Percentiles rank a stretch among this genome's conserved stretches.
These are phyloP conservation scores for Phytophthora sp. DNA, from an alignment of 352 stramenopile species.

Conservation along the genomic window DNA sequence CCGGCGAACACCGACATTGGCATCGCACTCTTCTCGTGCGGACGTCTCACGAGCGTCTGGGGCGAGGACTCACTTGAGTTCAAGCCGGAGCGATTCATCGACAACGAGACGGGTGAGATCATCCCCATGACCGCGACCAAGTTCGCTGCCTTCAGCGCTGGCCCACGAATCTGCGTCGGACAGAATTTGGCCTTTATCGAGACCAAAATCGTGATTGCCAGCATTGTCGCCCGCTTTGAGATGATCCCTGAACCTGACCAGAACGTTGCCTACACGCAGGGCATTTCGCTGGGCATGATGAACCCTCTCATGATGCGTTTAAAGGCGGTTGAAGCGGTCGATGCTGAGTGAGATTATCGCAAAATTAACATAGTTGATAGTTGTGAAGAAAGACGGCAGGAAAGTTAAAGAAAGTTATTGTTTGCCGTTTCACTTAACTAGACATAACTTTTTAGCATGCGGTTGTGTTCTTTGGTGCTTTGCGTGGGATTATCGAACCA, in stretches of 20 bases:
- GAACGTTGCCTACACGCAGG: constrained; percentile 70
- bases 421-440: no score
- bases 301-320: constrained; percentile 37
- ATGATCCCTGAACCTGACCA: constrained; percentile 58
- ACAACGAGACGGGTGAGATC: constrained; percentile 37
- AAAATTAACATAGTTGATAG: no score
- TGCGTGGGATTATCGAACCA: no score
- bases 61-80: constrained; percentile 48
- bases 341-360: not conserved
- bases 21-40: constrained; percentile 50
- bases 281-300: constrained; percentile 64
- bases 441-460: no score
- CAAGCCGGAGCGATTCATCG: constrained; percentile 55
- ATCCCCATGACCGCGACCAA: constrained; percentile 42
- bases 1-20: constrained; percentile 36
- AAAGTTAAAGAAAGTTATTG: constrained; percentile 21
- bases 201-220: constrained; percentile 69
- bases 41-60: constrained; percentile 52
- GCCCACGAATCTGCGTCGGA: constrained; percentile 59
- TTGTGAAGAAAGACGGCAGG: no score
- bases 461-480: no score
- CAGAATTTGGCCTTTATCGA: constrained; percentile 56
- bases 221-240: constrained; percentile 48
- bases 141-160: constrained; percentile 62
- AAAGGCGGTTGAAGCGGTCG: constrained; percentile 5